Evolutionary conservation across 768 basidiomycete genomes (phyloP).

Genomic region (Pleurotus eryngii): DNA sequence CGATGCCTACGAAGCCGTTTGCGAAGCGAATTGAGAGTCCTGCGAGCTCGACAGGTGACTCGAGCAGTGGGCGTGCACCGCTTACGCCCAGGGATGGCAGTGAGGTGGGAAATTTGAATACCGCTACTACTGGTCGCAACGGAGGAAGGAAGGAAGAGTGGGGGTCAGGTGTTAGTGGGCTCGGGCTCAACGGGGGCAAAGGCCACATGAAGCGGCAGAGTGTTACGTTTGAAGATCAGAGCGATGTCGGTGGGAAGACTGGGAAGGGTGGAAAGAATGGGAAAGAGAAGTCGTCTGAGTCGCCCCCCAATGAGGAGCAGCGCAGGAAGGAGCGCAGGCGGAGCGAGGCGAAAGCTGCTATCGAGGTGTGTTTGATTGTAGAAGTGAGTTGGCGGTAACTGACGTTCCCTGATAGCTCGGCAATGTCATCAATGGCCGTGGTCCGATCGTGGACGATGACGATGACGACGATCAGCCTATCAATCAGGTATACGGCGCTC

Average conservation of each 20-base stretch:
- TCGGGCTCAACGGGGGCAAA: slow-evolving; percentile 17
- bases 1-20: slow-evolving; percentile 50
- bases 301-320: slow-evolving; percentile 41
- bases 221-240: slow-evolving; percentile 66
- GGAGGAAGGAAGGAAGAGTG: slow-evolving; percentile 19
- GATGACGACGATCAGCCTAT: slow-evolving; percentile 46
- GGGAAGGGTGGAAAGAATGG: slow-evolving; percentile 23
- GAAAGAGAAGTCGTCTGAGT: slow-evolving; percentile 33
- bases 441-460: slow-evolving; percentile 55
- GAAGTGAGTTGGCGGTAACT: too few relatives aligned
- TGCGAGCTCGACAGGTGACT: slow-evolving; percentile 82
- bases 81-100: slow-evolving; percentile 79
- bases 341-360: slow-evolving; percentile 81
- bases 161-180: slow-evolving; percentile 31
- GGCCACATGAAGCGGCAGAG: slow-evolving; percentile 52
- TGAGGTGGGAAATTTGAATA: slow-evolving; percentile 39
- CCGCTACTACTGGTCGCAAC: slow-evolving; percentile 14
- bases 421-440: slow-evolving; percentile 81
- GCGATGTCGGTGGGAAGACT: slow-evolving; percentile 23
- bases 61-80: slow-evolving; percentile 73
- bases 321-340: slow-evolving; percentile 71
- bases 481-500: slow-evolving; percentile 37
- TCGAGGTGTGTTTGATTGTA: slow-evolving; percentile 57
- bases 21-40: slow-evolving; percentile 61
- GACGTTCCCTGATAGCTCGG: slow-evolving; percentile 53